phyloP scores from a whole-genome alignment of 1,139 yeast genomes.

The Hyphopichia pseudoburtonii region DNA sequence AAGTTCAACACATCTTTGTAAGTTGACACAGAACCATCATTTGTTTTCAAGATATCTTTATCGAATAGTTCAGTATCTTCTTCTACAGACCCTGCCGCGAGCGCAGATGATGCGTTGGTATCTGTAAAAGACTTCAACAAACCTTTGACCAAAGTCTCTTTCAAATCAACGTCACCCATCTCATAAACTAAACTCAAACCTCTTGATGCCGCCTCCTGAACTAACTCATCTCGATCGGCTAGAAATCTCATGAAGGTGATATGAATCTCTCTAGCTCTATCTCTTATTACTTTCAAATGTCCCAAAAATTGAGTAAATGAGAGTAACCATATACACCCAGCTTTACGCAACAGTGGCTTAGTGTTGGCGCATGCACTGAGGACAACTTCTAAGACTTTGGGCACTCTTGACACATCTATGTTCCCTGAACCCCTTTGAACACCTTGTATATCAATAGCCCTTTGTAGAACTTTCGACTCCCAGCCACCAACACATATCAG shows the following conservation, averaged over 20 bases:
- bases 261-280: conserved; percentile 60
- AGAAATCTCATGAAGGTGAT: conserved; percentile 70
- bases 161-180: conserved; percentile 64
- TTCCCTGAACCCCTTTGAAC: conserved; percentile 19
- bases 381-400: conserved; percentile 44
- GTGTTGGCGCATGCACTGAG: conserved; percentile 58
- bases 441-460: conserved; percentile 52
- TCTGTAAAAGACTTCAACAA: conserved; percentile 80
- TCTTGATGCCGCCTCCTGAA: conserved; percentile 90
- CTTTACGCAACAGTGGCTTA: conserved; percentile 71
- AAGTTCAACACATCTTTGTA: conserved; percentile 80
- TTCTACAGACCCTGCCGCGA: conserved; percentile 69
- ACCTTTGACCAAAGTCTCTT: conserved; percentile 74
- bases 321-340: conserved; percentile 84
- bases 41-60: conserved; percentile 74
- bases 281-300: conserved; percentile 40
- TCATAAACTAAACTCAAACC: conserved; percentile 85
- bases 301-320: conserved; percentile 78
- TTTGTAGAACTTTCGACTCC: conserved; percentile 57
- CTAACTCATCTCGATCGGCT: conserved; percentile 75
- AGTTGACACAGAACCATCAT: conserved; percentile 84
- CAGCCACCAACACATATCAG: conserved; percentile 75
- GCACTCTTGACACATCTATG: conserved; percentile 22
- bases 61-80: conserved; percentile 85
- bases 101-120: conserved; percentile 46